Percentiles rank a stretch among this genome's conserved stretches.
phyloP scores from a whole-genome alignment of 768 basidiomycete genomes.

The Crucibulum laeve region DNA sequence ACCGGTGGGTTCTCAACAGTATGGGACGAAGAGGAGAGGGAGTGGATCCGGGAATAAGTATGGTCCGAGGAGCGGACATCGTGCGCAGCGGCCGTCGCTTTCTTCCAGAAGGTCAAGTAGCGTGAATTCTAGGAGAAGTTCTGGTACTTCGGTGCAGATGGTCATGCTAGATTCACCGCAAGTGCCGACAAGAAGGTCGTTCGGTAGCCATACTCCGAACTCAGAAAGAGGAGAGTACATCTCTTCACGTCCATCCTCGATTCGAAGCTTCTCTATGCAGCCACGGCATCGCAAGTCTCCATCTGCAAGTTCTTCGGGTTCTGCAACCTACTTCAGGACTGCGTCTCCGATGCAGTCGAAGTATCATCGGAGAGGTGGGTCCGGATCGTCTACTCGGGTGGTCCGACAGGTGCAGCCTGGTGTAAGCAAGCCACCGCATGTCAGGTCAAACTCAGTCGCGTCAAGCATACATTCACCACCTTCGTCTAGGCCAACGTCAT shows the following conservation, averaged over 20 bases:
- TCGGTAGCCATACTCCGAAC: constrained; percentile 81
- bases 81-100: constrained; percentile 63
- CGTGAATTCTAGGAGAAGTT: constrained; percentile 77
- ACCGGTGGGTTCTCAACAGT: constrained; percentile 22
- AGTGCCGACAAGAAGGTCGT: constrained; percentile 62
- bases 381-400: constrained; percentile 80
- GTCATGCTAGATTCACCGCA: constrained; percentile 57
- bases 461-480: constrained; percentile 74
- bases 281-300: constrained; percentile 70
- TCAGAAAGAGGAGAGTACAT: constrained; percentile 78
- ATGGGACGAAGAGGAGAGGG: constrained; percentile 40
- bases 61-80: constrained; percentile 35
- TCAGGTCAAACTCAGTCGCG: constrained; percentile 69
- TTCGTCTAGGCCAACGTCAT: constrained; percentile 76
- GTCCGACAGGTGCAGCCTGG: constrained; percentile 57
- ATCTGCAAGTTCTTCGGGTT: constrained; percentile 73
- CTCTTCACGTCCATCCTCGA: constrained; percentile 80
- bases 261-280: constrained; percentile 71
- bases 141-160: constrained; percentile 46
- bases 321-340: constrained; percentile 50
- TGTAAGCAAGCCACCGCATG: constrained; percentile 46
- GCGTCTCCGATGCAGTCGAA: constrained; percentile 71
- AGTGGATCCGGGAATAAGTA: constrained; percentile 34
- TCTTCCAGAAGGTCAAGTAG: constrained; percentile 89
- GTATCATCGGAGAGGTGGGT: constrained; percentile 74